Base-by-base conservation (phyloP, 2,329 filamentous ascomycete genomes). In the Talaromyces sp. region DNA sequence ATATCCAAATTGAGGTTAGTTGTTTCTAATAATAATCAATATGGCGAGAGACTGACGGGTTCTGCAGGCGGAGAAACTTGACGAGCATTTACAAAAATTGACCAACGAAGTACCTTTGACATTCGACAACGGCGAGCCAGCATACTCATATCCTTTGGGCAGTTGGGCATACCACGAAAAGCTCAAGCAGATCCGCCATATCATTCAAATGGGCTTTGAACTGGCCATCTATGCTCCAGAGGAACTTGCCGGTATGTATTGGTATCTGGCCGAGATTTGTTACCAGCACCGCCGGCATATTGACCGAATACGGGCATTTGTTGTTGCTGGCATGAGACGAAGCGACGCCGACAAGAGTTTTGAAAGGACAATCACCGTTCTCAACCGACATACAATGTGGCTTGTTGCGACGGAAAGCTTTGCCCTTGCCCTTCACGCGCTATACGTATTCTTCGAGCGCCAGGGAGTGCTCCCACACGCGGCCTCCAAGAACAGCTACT, bases 131-230 rank as follows among this genome's bases (percentile, higher is more conserved):
- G 56, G 78, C 77, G 83, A 88, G 52, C 78, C 82, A 47, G 82
- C 85, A 0, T 88, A 85, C 70, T 82, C 88, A 0, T 88, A 90
- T 58, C 88, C 92, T 0, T 81, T 98, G 0, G 92, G 90, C 1
- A 92, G 90, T 3, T 99, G 95, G 95, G 85, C 88, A 0, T 96
- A 93, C 69, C 84, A 93, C 63, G 91, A 96, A 75, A 98, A 97
- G 74, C 82, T 97, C n/a, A 85, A 85, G 32, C 86, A 93, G 69
- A 91, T 97, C 83, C 89, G 93, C 71, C 89, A 88, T 81, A 88
- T 96, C 53, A 83, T 97, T 17, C 90, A 97, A 71, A 85, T 97
- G 33, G 95, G 96, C 13, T 98, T 99, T 73, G 95, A 99, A 75
- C 87, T 97, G 13, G 88, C 93, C 51, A 85, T 96, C 10, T 98